Evolutionary conservation across 2,329 filamentous ascomycete species (phyloP).

Genomic region (Curvularia sp.): DNA sequence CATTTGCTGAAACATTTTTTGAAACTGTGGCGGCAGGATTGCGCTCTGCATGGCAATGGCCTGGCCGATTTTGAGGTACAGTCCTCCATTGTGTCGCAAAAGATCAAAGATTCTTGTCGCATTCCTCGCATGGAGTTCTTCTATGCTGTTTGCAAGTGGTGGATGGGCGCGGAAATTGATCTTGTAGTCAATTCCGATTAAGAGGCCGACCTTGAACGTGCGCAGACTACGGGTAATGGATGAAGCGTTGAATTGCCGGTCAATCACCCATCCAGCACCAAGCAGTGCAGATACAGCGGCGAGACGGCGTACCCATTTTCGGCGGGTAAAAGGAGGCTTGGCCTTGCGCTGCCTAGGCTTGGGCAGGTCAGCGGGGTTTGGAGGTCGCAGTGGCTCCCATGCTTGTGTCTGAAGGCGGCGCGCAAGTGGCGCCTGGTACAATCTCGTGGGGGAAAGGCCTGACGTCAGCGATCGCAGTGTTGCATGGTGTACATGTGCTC

Average conservation of each 20-base stretch:
- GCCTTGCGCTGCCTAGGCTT: constrained; percentile 58
- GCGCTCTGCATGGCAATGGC: constrained; percentile 98
- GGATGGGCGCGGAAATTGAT: constrained; percentile 89
- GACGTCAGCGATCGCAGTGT: constrained; percentile 31
- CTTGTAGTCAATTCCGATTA: constrained; percentile 93
- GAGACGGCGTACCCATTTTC: constrained; percentile 80
- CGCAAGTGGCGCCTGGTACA: constrained; percentile 24
- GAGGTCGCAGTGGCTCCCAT: constrained; percentile 63
- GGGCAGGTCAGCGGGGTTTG: constrained; percentile 79
- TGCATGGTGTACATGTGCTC: constrained; percentile 36
- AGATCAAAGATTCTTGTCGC: constrained; percentile 84
- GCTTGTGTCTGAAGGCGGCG: constrained; percentile 44
- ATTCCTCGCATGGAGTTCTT: constrained; percentile 81
- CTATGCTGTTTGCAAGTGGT: constrained; percentile 73
- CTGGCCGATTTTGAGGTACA: constrained; percentile 98
- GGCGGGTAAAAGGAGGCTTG: constrained; percentile 72
- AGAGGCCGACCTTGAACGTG: constrained; percentile 79
- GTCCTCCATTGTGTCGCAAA: constrained; percentile 82
- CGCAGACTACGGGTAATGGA: constrained; percentile 78
- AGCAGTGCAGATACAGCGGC: constrained; percentile 66
- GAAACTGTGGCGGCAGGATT: constrained; percentile 90
- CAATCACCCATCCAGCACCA: constrained; percentile 70
- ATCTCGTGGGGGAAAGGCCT: constrained; percentile 18
- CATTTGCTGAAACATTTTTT: constrained; percentile 95
- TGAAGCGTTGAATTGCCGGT: constrained; percentile 78